Conservation (phyloP, 495 filamentous ascomycete genomes). For the Aspergillus campestris region DNA sequence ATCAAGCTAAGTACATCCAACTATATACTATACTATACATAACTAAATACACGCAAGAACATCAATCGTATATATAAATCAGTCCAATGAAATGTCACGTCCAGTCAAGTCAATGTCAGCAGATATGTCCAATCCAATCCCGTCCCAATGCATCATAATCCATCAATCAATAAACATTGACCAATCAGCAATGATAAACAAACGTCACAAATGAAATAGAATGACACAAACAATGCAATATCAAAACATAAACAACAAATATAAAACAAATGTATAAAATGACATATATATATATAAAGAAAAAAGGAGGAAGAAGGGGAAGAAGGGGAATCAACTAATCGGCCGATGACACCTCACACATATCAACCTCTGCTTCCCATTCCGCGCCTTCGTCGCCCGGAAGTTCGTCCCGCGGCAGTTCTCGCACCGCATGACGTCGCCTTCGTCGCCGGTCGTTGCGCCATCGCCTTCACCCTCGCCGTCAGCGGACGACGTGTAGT, state of each 20-base stretch:
- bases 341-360: slow-evolving; percentile 42
- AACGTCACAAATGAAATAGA: background rate
- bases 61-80: too few species aligned
- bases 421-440: slow-evolving; percentile 40
- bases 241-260: slow-evolving; percentile 1
- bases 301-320: background rate
- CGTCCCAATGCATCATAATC: too few species aligned
- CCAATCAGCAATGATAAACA: background rate
- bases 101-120: too few species aligned
- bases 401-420: slow-evolving; percentile 45
- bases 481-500: slow-evolving; percentile 28
- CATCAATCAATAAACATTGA: background rate
- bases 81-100: too few species aligned
- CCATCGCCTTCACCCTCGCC: slow-evolving; percentile 32
- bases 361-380: slow-evolving; percentile 41
- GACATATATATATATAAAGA: background rate
- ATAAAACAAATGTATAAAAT: background rate
- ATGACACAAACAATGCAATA: background rate
- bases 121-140: too few species aligned
- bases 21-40: too few species aligned
- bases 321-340: slow-evolving; percentile 3
- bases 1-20: too few species aligned
- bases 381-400: slow-evolving; percentile 37
- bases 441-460: slow-evolving; percentile 16
- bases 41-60: too few species aligned